Evolutionary conservation across 306 rosid genomes (phyloP).

Genomic region (Trichosanthes cucumerina): DNA sequence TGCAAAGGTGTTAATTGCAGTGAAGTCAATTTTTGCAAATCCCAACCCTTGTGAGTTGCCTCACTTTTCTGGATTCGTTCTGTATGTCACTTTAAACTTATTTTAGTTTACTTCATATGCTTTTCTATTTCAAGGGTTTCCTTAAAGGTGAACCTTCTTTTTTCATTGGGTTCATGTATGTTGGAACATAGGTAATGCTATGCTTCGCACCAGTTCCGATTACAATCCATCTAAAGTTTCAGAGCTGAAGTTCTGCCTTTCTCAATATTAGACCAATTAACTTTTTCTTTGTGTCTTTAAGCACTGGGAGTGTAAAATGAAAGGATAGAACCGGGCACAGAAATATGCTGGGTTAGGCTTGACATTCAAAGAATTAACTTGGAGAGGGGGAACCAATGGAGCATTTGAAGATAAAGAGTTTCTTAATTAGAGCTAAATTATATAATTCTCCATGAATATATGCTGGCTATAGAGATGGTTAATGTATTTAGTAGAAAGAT

Average conservation of each 20-base stretch:
- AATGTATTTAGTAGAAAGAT: neutral
- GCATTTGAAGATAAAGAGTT: neutral
- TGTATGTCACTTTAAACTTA: neutral
- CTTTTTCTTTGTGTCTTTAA: neutral
- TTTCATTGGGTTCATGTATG: neutral
- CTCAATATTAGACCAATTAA: neutral
- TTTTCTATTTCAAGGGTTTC: neutral
- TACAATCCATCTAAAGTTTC: neutral
- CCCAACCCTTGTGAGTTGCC: conserved; percentile 72
- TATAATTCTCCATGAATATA: neutral
- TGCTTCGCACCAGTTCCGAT: neutral
- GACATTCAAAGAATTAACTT: neutral
- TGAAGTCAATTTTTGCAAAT: conserved; percentile 51
- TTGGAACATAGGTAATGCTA: neutral
- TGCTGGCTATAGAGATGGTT: neutral
- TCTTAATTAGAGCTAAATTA: neutral
- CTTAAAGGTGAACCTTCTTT: neutral
- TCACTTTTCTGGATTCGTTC: neutral
- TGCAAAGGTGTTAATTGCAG: conserved; percentile 60
- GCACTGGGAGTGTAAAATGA: neutral
- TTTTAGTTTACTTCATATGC: neutral
- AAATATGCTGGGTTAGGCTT: neutral
- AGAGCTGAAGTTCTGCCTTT: neutral
- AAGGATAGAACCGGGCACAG: neutral
- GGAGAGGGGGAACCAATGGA: neutral